phyloP scores from a whole-genome alignment of 176 grass and related monocot species.

The Rhynchospora pubera region DNA sequence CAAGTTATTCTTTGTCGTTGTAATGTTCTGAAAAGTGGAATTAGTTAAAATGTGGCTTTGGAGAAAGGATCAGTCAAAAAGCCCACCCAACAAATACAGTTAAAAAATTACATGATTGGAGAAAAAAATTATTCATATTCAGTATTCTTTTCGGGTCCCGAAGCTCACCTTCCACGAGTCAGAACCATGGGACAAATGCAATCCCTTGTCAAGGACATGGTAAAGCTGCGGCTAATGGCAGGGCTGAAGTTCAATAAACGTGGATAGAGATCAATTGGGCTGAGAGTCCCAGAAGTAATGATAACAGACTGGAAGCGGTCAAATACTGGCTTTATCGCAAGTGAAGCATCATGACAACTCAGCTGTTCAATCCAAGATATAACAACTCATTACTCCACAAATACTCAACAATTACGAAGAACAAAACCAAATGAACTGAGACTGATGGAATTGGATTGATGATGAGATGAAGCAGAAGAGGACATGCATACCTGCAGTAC shows the following conservation, averaged over 20 bases:
- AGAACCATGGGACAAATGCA: conserved; percentile 98
- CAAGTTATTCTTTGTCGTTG: neutral
- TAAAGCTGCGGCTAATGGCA: conserved; percentile 96
- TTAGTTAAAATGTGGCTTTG: neutral
- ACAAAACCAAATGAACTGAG: neutral
- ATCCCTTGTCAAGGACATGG: conserved; percentile 93
- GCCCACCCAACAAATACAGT: neutral
- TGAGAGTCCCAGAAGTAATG: conserved; percentile 94
- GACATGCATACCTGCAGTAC: conserved; percentile 54
- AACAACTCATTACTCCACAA: too few species aligned
- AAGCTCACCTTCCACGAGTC: conserved; percentile 79
- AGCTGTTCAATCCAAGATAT: too few species aligned
- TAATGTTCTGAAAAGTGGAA: neutral
- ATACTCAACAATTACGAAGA: conserved; percentile 1
- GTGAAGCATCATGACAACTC: conserved; percentile 93
- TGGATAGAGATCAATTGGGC: conserved; percentile 92
- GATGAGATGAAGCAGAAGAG: neutral
- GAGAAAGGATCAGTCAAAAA: neutral
- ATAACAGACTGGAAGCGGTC: conserved; percentile 87
- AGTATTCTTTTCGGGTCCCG: neutral
- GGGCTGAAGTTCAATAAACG: conserved; percentile 89
- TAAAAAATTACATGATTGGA: neutral
- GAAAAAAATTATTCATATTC: neutral
- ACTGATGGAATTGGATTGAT: conserved; percentile 5
- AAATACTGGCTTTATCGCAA: conserved; percentile 92